Evolutionary conservation across 805 yeast genomes (phyloP), one percentile per base, ranked within the genome.

Genomic region (Yamadazyma ubonensis): DNA sequence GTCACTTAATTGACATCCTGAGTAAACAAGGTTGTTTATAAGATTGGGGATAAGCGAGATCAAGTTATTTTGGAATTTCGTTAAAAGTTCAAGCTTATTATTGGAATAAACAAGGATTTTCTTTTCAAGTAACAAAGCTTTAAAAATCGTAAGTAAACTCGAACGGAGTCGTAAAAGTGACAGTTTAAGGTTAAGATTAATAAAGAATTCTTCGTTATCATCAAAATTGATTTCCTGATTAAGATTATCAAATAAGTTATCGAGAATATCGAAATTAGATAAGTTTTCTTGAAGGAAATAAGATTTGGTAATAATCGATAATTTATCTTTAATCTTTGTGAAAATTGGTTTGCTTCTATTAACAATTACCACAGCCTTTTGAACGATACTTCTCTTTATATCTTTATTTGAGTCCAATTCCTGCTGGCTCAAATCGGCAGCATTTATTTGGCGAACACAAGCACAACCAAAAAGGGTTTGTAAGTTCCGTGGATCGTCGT

Each of bases 401-500:
- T 84, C 89, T 10, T 75, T 73, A 39, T 77, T 73, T 39, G 74
- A 67, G 41, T 69, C 72, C 16, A 61, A 44, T 49, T 69, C 73
- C 26, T 59, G 63, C 19, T 48, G 54, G 3, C 75, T 55, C 41
- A 91, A 65, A 20, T 81, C 83, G 20, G 75, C 72, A 1, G 85
- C 68, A 29, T 76, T 70, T 29, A 91, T 73, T 61, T 91, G 98
- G 27, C 96, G 74, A 20, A 90, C 87, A 63, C 99, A 93, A 0
- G 96, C 83, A 46, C 96, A 86, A 1, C 96, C 99, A 70, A 93
- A 93, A n/a, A 89, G 61, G 0, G 99, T 93, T 28, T 54, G 74
- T 62, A 50, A 66, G 53, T 50, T 65, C 51, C 58, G 65, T 48
- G 55, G 75, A 58, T 55, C 78, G 4, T 64, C 59, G 33, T 55